Base-by-base conservation (phyloP, 163 green algal species). In the Chloromonas sp. region DNA sequence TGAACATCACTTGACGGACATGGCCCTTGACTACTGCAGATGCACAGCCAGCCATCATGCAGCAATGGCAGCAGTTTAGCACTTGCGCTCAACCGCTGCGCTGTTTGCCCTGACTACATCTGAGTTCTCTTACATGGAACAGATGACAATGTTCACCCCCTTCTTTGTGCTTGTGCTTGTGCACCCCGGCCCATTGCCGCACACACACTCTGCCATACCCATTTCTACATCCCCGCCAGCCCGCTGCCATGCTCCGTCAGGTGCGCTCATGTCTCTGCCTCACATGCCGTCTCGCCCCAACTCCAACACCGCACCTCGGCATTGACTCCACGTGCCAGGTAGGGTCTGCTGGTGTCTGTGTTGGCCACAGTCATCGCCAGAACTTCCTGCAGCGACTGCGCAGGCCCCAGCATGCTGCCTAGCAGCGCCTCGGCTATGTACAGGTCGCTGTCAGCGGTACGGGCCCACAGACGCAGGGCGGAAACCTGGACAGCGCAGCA, bases 401-500 rank as follows among this genome's bases (percentile, higher is more conserved):
- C 83, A 5, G 91, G 87, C 3, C 60, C 60, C 60, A 94, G 88
- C 1, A 83, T 5, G 77, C 85, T 85, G 61, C 92, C 92, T 59
- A 90, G 85, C 80, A 94, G 86, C 0, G 90, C 89, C 86, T 94
- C 92, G 66, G 87, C 92, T 61, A 94, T 83, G 62, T 89, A 89
- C 60, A 94, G 82, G 83, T 94, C 89, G 61, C 83, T 87, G 77
- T 93, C 90, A 1, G 90, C 92, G 2, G 86, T 92, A n/a, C 85
- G 84, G 5, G 87, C 82, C 92, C 92, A 94, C 79, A 80, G 81
- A 14, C 89, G 87, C 86, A 94, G 81, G 36, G 82, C 74, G 3
- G 86, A 84, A 36, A 93, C 90, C 88, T 93, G 85, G 60, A 74
- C 36, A 36, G 36, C 36, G 36, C 36, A 36, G 36, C 36, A 36